Percentiles rank a stretch among this genome's conserved stretches.
Evolutionary conservation across 805 yeast genomes (phyloP).

Genomic region (Isabelozyma rhagii): DNA sequence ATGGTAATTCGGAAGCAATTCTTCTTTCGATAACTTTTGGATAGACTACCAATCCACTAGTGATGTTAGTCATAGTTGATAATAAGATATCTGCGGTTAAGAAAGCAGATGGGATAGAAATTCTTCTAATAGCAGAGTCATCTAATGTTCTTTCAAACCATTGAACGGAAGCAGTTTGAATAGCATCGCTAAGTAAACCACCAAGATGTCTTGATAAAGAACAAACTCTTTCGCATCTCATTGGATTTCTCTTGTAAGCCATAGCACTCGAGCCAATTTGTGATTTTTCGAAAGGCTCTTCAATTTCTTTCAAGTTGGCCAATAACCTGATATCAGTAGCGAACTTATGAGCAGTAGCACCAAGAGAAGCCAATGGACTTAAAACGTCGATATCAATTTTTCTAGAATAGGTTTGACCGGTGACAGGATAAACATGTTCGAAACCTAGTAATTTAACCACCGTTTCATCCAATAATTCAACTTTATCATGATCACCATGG

Average conservation of each 20-base stretch:
- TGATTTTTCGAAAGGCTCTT: constrained; percentile 97
- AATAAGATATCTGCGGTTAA: constrained; percentile 91
- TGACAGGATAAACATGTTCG: constrained; percentile 92
- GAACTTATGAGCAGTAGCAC: constrained; percentile 95
- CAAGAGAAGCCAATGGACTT: constrained; percentile 89
- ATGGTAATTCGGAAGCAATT: constrained; percentile 90
- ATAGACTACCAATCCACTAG: constrained; percentile 94
- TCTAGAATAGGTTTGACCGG: constrained; percentile 99
- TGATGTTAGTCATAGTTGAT: constrained; percentile 85
- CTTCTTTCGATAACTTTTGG: constrained; percentile 98
- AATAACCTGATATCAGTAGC: constrained; percentile 95
- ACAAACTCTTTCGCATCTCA: constrained; percentile 98
- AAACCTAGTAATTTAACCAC: constrained; percentile 93
- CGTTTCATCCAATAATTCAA: constrained; percentile 85
- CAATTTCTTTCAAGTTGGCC: constrained; percentile 95
- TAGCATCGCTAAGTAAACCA: constrained; percentile 85
- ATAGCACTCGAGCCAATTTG: constrained; percentile 98
- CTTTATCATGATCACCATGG: constrained; percentile 96
- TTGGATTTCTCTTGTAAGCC: constrained; percentile 99
- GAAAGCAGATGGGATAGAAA: constrained; percentile 93
- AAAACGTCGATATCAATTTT: constrained; percentile 94
- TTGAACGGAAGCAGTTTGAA: constrained; percentile 96
- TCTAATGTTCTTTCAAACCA: constrained; percentile 99
- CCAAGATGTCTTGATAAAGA: constrained; percentile 97
- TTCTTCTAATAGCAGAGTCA: constrained; percentile 97